These are phyloP conservation scores for Lachnellula subtilissima DNA, from an alignment of 2,329 filamentous ascomycete species.

Conservation along the genomic window DNA sequence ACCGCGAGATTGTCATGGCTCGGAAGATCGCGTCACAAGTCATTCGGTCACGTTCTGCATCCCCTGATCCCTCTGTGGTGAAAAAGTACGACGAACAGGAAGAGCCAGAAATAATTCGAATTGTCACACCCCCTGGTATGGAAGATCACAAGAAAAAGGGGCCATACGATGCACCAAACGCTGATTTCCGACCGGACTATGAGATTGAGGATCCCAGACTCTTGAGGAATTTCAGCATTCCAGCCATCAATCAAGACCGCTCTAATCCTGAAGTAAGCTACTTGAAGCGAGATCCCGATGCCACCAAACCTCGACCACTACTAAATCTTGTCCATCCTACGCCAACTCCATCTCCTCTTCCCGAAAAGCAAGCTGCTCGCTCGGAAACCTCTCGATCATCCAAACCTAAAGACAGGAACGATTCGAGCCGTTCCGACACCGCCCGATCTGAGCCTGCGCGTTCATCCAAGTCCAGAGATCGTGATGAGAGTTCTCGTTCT, in stretches of 20 bases:
- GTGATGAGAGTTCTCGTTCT: not conserved
- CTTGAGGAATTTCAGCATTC: conserved; percentile 34
- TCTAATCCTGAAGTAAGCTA: conserved; percentile 34
- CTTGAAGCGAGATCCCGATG: conserved; percentile 24
- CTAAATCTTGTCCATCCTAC: conserved; percentile 59
- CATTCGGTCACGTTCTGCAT: conserved; percentile 47
- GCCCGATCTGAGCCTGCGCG: conserved; percentile 9
- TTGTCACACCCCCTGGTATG: conserved; percentile 53
- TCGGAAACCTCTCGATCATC: conserved; percentile 10
- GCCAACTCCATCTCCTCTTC: conserved; percentile 47
- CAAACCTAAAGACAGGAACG: conserved; percentile 8
- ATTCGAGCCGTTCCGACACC: conserved; percentile 21
- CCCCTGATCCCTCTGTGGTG: conserved; percentile 49
- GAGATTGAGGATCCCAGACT: conserved; percentile 49
- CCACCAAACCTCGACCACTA: conserved; percentile 40
- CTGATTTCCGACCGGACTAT: conserved; percentile 60
- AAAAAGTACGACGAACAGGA: conserved; percentile 44
- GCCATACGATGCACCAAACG: conserved; percentile 54
- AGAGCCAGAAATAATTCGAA: conserved; percentile 37
- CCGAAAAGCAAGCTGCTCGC: conserved; percentile 36
- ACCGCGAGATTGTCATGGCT: conserved; percentile 50
- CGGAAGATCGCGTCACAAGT: conserved; percentile 49
- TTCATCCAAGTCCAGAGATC: conserved; percentile 31
- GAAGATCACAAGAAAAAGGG: conserved; percentile 42
- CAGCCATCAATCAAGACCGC: conserved; percentile 27